These are phyloP conservation scores for Yarrowia hollandica DNA, from an alignment of 805 yeast genomes.

Conservation along the genomic window DNA sequence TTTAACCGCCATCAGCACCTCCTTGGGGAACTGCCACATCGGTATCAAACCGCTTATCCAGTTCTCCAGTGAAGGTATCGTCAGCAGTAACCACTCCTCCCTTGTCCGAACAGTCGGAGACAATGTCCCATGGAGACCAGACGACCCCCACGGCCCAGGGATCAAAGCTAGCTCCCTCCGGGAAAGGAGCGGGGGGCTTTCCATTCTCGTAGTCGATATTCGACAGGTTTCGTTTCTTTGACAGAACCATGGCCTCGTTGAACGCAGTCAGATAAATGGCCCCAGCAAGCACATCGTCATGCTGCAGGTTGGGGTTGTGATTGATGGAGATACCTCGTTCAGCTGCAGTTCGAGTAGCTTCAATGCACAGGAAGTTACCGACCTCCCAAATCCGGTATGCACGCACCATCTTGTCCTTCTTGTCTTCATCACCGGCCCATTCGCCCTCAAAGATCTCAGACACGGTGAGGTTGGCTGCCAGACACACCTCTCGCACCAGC, in stretches of 20 bases:
- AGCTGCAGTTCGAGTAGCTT: conserved; percentile 11
- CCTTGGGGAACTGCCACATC: neutral
- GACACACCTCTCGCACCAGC: conserved; percentile 21
- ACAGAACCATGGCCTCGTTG: conserved; percentile 2
- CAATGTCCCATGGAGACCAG: conserved; percentile 2
- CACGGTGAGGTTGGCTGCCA: conserved; percentile 6
- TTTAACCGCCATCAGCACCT: neutral
- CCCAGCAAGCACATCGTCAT: neutral
- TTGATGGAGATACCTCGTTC: conserved; percentile 1
- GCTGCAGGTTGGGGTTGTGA: conserved; percentile 3
- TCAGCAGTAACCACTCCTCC: conserved; percentile 19
- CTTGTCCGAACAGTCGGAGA: conserved; percentile 4
- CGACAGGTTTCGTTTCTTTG: neutral
- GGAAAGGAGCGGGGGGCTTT: neutral
- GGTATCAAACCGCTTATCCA: neutral
- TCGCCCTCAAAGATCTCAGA: conserved; percentile 18
- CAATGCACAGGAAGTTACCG: conserved; percentile 14
- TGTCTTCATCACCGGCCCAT: conserved; percentile 20
- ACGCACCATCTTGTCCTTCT: conserved; percentile 20
- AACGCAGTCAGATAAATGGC: conserved; percentile 1
- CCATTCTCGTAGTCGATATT: conserved; percentile 2
- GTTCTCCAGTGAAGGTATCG: neutral
- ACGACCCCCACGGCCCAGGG: conserved; percentile 7
- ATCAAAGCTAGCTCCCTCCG: conserved; percentile 3
- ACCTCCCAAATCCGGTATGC: conserved; percentile 25